Evolutionary conservation across 75 land plant species (phyloP).

Genomic region (Adiantum capillusveneris): DNA sequence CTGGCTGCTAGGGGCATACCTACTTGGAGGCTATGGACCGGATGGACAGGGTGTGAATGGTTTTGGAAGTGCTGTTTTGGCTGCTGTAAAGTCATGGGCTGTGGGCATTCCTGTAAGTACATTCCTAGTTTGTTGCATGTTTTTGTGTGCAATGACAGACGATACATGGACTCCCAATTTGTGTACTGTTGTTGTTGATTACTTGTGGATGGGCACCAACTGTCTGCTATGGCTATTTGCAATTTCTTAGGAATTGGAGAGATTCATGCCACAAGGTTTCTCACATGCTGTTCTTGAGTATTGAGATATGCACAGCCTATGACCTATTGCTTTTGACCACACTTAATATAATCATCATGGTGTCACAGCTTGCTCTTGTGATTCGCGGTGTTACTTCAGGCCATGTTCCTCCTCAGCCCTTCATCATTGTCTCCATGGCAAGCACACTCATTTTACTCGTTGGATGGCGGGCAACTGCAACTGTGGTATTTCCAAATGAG

Average conservation of each 20-base stretch:
- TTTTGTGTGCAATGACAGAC: no score
- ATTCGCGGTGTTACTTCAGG: constrained; percentile 56
- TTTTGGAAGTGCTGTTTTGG: constrained; percentile 29
- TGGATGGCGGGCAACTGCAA: constrained; percentile 67
- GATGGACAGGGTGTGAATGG: constrained; percentile 87
- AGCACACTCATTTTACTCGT: constrained; percentile 70
- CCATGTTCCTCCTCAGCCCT: constrained; percentile 59
- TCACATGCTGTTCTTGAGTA: no score
- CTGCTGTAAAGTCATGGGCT: constrained; percentile 84
- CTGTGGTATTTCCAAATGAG: constrained; percentile 34
- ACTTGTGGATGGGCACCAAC: no score
- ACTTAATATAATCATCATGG: no score
- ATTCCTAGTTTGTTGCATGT: no score
- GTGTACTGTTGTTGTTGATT: no score
- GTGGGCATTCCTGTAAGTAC: constrained; percentile 79
- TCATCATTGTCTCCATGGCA: constrained; percentile 64
- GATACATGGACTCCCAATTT: no score
- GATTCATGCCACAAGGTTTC: no score
- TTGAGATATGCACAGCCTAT: no score
- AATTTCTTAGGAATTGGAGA: no score
- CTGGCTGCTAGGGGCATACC: constrained; percentile 83
- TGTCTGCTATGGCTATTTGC: no score
- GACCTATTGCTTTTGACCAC: no score
- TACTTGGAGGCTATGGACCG: constrained; percentile 79
- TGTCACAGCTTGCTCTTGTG: constrained; percentile 62